Evolutionary conservation across 2,329 filamentous ascomycete species (phyloP).

Genomic region (Dactylellina cionopaga): DNA sequence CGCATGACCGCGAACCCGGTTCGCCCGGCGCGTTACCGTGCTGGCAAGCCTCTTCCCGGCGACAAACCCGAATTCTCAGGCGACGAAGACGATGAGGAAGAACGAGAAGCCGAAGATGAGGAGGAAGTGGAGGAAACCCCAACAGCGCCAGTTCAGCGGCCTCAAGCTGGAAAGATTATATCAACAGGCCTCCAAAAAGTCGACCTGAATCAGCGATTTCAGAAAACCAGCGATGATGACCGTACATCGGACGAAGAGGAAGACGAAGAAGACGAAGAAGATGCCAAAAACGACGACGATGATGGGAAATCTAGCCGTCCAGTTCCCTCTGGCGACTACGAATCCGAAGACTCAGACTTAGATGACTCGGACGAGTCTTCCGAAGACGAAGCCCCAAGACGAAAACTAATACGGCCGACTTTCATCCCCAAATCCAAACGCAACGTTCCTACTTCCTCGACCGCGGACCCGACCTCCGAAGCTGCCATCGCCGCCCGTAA

Average conservation of each 20-base stretch:
- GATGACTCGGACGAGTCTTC: no score
- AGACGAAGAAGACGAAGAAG: conserved; percentile 38
- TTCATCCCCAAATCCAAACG: conserved; percentile 74
- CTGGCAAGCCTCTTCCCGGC: conserved; percentile 75
- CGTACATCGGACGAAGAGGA: conserved; percentile 52
- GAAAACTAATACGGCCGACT: conserved; percentile 71
- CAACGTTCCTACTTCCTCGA: conserved; percentile 58
- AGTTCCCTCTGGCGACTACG: conserved; percentile 45
- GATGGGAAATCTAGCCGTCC: conserved; percentile 28
- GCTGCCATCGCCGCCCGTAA: conserved; percentile 67
- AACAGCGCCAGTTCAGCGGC: conserved; percentile 61
- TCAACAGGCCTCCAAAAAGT: conserved; percentile 62
- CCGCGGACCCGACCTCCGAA: conserved; percentile 30
- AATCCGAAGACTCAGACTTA: conserved; percentile 43
- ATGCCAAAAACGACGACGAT: conserved; percentile 47
- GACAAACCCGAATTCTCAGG: conserved; percentile 65
- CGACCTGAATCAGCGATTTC: conserved; percentile 59
- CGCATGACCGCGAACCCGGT: conserved; percentile 93
- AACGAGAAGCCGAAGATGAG: conserved; percentile 65
- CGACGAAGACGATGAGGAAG: conserved; percentile 66
- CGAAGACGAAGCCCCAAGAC: conserved; percentile 69
- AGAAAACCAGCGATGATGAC: conserved; percentile 54
- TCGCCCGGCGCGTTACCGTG: conserved; percentile 81
- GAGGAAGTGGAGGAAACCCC: conserved; percentile 14
- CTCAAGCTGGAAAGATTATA: conserved; percentile 61